Evolutionary conservation across 2,329 filamentous ascomycete species (phyloP).

Genomic region (Fusarium continuum): DNA sequence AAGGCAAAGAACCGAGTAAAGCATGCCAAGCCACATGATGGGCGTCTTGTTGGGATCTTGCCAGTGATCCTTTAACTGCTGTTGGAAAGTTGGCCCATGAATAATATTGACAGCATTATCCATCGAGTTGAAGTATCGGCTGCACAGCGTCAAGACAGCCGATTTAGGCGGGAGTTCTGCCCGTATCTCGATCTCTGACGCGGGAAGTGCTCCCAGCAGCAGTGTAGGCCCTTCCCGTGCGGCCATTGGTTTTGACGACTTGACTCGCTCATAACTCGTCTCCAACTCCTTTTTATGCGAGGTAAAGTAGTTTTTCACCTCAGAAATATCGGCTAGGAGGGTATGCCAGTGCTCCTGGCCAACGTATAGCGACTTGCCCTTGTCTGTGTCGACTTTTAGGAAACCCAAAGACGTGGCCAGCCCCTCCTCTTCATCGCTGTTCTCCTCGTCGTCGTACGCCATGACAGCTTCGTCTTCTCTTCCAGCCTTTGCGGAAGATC

Average conservation of each 20-base stretch:
- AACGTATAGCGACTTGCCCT: conserved; percentile 81
- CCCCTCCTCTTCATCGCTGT: conserved; percentile 75
- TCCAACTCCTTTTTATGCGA: conserved; percentile 90
- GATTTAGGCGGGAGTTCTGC: conserved; percentile 82
- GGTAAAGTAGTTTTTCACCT: conserved; percentile 91
- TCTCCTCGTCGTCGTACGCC: conserved; percentile 59
- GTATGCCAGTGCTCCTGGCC: conserved; percentile 87
- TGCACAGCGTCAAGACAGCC: conserved; percentile 84
- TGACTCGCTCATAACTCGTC: conserved; percentile 79
- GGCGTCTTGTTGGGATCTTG: conserved; percentile 75
- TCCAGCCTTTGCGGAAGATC: conserved; percentile 60
- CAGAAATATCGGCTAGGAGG: conserved; percentile 82
- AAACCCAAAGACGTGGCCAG: conserved; percentile 79
- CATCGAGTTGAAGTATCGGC: conserved; percentile 88
- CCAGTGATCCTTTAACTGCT: conserved; percentile 74
- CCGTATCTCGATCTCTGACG: conserved; percentile 79
- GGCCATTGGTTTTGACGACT: conserved; percentile 69
- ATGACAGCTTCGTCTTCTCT: conserved; percentile 64
- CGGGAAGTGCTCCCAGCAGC: conserved; percentile 77
- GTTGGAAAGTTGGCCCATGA: conserved; percentile 85
- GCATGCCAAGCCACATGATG: conserved; percentile 79
- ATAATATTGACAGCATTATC: conserved; percentile 77
- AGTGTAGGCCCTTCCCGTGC: conserved; percentile 76
- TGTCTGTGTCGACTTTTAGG: conserved; percentile 80
- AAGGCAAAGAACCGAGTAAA: conserved; percentile 80